These are phyloP conservation scores for Cadophora gregata DNA, from an alignment of 2,329 filamentous ascomycete species.

Conservation along the genomic window DNA sequence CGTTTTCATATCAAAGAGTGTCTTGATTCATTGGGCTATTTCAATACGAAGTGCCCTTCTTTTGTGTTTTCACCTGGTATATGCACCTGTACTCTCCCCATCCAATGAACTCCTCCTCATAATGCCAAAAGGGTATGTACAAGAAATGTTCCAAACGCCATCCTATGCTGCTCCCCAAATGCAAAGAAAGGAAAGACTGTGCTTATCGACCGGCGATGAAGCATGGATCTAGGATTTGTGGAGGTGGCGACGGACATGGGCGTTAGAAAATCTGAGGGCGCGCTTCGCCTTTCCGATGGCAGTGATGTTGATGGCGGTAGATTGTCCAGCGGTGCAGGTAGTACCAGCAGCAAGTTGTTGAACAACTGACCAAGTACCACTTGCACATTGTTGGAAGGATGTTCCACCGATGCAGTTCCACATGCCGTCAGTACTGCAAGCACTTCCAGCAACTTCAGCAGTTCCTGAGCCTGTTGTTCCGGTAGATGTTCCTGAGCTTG, in stretches of 20 bases:
- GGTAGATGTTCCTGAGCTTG: constrained; percentile 35
- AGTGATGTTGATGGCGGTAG: constrained; percentile 48
- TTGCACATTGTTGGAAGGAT: constrained; percentile 61
- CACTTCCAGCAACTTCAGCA: constrained; percentile 48
- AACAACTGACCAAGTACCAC: constrained; percentile 55
- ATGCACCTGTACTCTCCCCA: constrained; percentile 1
- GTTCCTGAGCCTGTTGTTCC: constrained; percentile 34
- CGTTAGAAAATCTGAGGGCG: constrained; percentile 37
- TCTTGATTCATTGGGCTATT: constrained; percentile 11
- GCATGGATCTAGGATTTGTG: constrained; percentile 25
- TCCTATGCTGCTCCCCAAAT: constrained; percentile 21
- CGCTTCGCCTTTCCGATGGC: constrained; percentile 36
- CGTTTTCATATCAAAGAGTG: constrained; percentile 14
- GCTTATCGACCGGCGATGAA: constrained; percentile 37
- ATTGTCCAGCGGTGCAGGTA: constrained; percentile 51
- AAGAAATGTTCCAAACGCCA: constrained; percentile 34
- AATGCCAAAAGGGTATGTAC: constrained; percentile 26
- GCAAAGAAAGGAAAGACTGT: constrained; percentile 32
- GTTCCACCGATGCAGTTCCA: constrained; percentile 61
- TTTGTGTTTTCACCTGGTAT: background rate
- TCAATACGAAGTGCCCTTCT: background rate
- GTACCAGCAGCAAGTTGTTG: constrained; percentile 54
- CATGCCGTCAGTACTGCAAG: constrained; percentile 55
- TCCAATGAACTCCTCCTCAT: background rate
- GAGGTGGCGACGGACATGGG: constrained; percentile 39